phyloP scores from a whole-genome alignment of 2,329 filamentous ascomycete species.

The Madurella fahalii region DNA sequence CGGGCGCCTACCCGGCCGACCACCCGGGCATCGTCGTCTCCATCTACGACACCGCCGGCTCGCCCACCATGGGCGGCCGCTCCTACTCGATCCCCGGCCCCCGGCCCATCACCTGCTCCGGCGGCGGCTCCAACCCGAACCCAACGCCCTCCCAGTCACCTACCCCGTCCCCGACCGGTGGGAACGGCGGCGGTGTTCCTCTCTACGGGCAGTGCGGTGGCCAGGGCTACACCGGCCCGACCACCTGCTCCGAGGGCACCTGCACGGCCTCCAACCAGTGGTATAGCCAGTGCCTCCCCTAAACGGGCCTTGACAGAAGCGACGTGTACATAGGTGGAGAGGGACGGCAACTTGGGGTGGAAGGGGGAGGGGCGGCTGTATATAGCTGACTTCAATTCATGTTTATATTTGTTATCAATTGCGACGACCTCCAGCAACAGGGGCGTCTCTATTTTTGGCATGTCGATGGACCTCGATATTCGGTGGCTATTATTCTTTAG shows the following conservation, averaged over 20 bases:
- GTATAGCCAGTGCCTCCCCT: constrained; percentile 22
- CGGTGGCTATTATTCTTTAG: no score
- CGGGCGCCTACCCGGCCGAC: constrained; percentile 33
- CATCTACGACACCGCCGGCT: constrained; percentile 33
- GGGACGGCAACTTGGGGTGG: neutral
- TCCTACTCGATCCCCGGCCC: constrained; percentile 36
- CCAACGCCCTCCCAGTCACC: neutral
- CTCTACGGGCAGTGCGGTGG: constrained; percentile 27
- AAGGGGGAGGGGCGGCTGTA: no score
- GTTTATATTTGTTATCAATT: no score
- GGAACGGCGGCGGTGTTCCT: constrained; percentile 6
- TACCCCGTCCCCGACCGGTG: constrained; percentile 3
- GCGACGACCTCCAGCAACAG: no score
- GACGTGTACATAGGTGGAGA: neutral
- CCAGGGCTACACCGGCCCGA: constrained; percentile 24
- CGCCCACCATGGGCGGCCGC: constrained; percentile 31
- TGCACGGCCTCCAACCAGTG: constrained; percentile 24
- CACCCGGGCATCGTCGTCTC: constrained; percentile 34
- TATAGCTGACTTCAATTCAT: no score
- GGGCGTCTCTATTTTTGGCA: no score
- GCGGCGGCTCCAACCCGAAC: constrained; percentile 9
- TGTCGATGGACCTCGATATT: no score
- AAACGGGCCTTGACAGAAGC: neutral
- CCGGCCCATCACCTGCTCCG: constrained; percentile 27
- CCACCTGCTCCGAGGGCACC: constrained; percentile 20